These are phyloP conservation scores for Paraconiothyrium brasiliense DNA, from an alignment of 2,329 filamentous ascomycete genomes.

Conservation along the genomic window DNA sequence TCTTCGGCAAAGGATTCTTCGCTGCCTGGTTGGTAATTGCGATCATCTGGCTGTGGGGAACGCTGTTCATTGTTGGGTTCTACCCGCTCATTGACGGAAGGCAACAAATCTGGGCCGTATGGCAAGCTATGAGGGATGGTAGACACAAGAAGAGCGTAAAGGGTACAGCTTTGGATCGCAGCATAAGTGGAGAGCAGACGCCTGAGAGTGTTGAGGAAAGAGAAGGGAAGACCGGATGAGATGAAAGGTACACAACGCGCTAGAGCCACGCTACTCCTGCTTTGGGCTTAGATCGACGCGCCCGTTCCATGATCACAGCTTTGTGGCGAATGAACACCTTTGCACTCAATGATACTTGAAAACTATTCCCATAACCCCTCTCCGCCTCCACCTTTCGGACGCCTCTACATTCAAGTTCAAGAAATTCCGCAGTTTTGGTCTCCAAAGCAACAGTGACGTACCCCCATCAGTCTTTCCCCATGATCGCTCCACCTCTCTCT, in stretches of 20 bases:
- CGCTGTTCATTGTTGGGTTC: slow-evolving; percentile 60
- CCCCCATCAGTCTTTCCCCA: background rate
- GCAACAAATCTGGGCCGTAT: slow-evolving; percentile 34
- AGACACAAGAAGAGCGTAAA: background rate
- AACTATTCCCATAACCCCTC: background rate
- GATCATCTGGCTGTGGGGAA: slow-evolving; percentile 64
- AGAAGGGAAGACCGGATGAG: background rate
- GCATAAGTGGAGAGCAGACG: background rate
- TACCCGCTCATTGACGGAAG: slow-evolving; percentile 62
- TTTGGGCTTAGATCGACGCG: background rate
- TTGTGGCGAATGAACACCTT: background rate
- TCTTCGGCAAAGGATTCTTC: slow-evolving; percentile 61
- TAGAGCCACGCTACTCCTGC: background rate
- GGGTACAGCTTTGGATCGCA: background rate
- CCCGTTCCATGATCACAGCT: background rate
- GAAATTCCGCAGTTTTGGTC: too few relatives aligned
- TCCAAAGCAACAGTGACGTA: background rate
- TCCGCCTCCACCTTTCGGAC: too few relatives aligned
- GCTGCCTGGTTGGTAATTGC: slow-evolving; percentile 61
- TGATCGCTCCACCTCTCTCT: background rate
- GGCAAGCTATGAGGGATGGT: slow-evolving; percentile 6
- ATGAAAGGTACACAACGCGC: too few relatives aligned
- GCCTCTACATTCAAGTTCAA: too few relatives aligned
- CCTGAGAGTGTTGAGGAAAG: slow-evolving; percentile 2
- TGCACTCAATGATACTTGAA: background rate